Percentiles rank a stretch among this genome's conserved stretches.
These are phyloP conservation scores for Globisporangium emineosum DNA, from an alignment of 352 stramenopile species.

Conservation along the genomic window DNA sequence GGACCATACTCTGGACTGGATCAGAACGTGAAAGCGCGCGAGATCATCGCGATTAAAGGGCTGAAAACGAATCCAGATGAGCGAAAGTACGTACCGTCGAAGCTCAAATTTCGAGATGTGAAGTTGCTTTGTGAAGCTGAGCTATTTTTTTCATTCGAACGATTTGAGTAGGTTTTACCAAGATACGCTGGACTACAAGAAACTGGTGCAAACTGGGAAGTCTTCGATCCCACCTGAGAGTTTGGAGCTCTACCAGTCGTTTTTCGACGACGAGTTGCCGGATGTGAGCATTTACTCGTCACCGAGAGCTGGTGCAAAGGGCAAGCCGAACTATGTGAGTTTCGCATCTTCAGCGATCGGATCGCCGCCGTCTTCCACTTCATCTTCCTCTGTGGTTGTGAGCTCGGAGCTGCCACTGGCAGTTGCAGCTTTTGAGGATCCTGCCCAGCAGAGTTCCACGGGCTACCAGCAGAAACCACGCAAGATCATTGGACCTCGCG, in stretches of 20 bases:
- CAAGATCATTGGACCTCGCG: slow-evolving; percentile 19
- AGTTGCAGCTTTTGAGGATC: neutral
- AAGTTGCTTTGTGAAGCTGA: neutral
- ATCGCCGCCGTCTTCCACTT: slow-evolving; percentile 7
- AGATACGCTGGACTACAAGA: slow-evolving; percentile 66
- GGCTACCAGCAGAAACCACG: slow-evolving; percentile 13
- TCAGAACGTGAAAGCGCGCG: slow-evolving; percentile 75
- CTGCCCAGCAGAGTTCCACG: neutral
- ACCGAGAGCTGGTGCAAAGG: slow-evolving; percentile 1
- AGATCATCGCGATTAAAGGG: slow-evolving; percentile 70
- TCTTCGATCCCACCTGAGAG: slow-evolving; percentile 58
- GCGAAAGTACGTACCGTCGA: slow-evolving; percentile 32
- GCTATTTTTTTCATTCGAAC: neutral
- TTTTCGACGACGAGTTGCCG: slow-evolving; percentile 70
- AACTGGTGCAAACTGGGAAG: slow-evolving; percentile 47
- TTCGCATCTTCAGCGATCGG: slow-evolving; percentile 21
- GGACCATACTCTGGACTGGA: slow-evolving; percentile 76
- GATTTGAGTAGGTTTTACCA: slow-evolving; percentile 51
- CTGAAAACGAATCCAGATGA: slow-evolving; percentile 68
- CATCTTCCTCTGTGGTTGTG: slow-evolving; percentile 2
- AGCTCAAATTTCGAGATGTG: neutral
- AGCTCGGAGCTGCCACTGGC: neutral
- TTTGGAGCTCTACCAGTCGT: slow-evolving; percentile 79
- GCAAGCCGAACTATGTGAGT: slow-evolving; percentile 16
- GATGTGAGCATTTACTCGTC: slow-evolving; percentile 48